Evolutionary conservation across 2,329 filamentous ascomycete species (phyloP).

Genomic region (Catunica adiposa): DNA sequence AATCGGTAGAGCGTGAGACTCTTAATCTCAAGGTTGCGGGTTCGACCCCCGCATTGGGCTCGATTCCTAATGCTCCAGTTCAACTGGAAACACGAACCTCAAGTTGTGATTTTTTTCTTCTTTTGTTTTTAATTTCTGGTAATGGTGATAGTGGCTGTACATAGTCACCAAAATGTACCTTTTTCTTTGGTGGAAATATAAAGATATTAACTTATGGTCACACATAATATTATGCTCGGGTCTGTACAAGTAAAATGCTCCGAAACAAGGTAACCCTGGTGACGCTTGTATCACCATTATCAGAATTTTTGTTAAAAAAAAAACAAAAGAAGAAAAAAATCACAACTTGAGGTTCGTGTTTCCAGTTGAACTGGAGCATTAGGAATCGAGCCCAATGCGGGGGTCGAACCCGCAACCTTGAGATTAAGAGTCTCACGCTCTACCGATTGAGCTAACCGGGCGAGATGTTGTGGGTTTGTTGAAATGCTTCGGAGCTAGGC

Average conservation of each 20-base stretch:
- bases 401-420: constrained; percentile 28
- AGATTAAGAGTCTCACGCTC: constrained; percentile 54
- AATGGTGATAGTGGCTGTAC: too few relatives aligned
- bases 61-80: constrained; percentile 15
- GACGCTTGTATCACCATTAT: too few relatives aligned
- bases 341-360: too few relatives aligned
- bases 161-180: too few relatives aligned
- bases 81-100: constrained; percentile 8
- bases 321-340: too few relatives aligned
- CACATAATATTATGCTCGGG: too few relatives aligned
- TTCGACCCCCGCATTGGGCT: constrained; percentile 24
- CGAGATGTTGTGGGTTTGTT: constrained; percentile 15
- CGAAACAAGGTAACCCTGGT: too few relatives aligned
- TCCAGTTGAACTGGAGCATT: constrained; percentile 13
- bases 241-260: too few relatives aligned
- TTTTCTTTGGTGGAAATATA: neutral
- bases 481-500: too few relatives aligned
- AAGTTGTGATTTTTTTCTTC: neutral
- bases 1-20: constrained; percentile 62
- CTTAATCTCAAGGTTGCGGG: constrained; percentile 34
- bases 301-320: too few relatives aligned
- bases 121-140: neutral
- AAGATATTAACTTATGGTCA: neutral
- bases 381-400: constrained; percentile 19
- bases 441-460: constrained; percentile 54